phyloP scores from a whole-genome alignment of 345 rosid genomes.

The Moringa oleifera region DNA sequence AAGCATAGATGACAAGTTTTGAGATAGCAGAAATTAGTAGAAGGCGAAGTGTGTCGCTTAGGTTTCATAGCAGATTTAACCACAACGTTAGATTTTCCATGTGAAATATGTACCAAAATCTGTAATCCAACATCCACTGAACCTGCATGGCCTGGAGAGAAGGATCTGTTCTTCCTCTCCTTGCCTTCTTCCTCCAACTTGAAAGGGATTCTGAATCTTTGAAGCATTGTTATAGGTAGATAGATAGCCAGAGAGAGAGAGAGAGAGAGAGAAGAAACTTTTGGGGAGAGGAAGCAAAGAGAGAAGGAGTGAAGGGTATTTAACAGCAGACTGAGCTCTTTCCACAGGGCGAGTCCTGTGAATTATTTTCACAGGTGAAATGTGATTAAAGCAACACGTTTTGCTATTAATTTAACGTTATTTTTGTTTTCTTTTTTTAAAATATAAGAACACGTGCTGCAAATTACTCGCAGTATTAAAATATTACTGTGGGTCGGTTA shows the following conservation, averaged over 20 bases:
- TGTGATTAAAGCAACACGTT: too few species aligned
- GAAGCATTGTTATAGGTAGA: slow-evolving; percentile 10
- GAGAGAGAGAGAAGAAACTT: neutral
- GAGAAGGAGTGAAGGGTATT: slow-evolving; percentile 12
- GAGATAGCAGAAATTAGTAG: slow-evolving; percentile 37
- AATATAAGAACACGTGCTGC: slow-evolving; percentile 15
- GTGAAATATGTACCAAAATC: slow-evolving; percentile 33
- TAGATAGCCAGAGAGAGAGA: neutral
- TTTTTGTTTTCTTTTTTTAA: slow-evolving; percentile 4
- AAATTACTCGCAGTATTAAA: too few species aligned
- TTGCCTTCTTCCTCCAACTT: slow-evolving; percentile 5
- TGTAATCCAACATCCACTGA: slow-evolving; percentile 48
- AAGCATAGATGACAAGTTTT: slow-evolving; percentile 54
- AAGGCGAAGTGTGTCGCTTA: slow-evolving; percentile 11
- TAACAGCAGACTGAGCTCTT: slow-evolving; percentile 6
- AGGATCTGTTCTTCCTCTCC: neutral
- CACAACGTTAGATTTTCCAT: slow-evolving; percentile 33
- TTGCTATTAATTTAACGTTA: too few species aligned
- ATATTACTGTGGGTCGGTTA: slow-evolving; percentile 14
- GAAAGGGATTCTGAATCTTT: slow-evolving; percentile 12
- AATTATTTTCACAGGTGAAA: too few species aligned
- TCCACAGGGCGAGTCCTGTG: too few species aligned
- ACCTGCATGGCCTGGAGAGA: slow-evolving; percentile 3
- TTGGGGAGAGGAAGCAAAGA: neutral
- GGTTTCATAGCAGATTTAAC: slow-evolving; percentile 35